These are phyloP conservation scores for Coemansia javaensis DNA, from an alignment of 192 early-diverging fungal species.

Conservation along the genomic window DNA sequence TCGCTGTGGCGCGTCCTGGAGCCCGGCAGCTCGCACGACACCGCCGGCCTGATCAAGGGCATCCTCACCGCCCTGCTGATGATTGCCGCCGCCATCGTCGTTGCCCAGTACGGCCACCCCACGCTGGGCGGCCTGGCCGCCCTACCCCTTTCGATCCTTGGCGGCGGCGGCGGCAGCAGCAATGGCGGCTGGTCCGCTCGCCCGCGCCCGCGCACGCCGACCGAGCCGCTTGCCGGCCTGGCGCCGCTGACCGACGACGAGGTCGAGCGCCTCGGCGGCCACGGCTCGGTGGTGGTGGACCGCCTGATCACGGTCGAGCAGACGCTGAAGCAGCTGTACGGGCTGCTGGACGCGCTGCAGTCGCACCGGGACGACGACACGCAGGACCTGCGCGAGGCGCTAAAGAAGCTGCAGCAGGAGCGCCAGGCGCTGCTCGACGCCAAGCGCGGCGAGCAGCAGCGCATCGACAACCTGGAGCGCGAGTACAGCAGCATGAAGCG, in stretches of 20 bases:
- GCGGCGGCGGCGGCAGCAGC: conserved; percentile 1
- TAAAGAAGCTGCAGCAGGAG: conserved; percentile 35
- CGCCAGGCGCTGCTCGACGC: conserved; percentile 19
- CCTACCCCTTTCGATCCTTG: conserved; percentile 1
- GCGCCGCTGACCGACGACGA: conserved; percentile 32
- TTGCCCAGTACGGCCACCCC: conserved; percentile 23
- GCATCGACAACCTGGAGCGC: conserved; percentile 39
- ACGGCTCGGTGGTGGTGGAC: conserved; percentile 25
- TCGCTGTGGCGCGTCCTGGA: conserved; percentile 24
- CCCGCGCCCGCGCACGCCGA: conserved; percentile 1
- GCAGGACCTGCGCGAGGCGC: conserved; percentile 31
- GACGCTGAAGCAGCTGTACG: conserved; percentile 36
- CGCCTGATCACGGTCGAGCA: conserved; percentile 41
- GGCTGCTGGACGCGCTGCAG: conserved; percentile 36
- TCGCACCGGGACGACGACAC: conserved; percentile 34
- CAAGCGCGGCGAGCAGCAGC: conserved; percentile 36
- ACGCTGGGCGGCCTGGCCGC: conserved; percentile 11
- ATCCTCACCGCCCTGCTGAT: conserved; percentile 24
- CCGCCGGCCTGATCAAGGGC: conserved; percentile 16
- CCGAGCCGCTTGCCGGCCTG: conserved; percentile 2
- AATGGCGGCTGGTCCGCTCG: no score
- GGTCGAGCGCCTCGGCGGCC: conserved; percentile 30
- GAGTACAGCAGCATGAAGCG: conserved; percentile 34
- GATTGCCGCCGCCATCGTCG: conserved; percentile 32
- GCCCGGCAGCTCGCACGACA: conserved; percentile 19